Evolutionary conservation across 148 eudicot species (phyloP), one percentile per base, ranked within the genome.

Genomic region (Camellia sinensis): DNA sequence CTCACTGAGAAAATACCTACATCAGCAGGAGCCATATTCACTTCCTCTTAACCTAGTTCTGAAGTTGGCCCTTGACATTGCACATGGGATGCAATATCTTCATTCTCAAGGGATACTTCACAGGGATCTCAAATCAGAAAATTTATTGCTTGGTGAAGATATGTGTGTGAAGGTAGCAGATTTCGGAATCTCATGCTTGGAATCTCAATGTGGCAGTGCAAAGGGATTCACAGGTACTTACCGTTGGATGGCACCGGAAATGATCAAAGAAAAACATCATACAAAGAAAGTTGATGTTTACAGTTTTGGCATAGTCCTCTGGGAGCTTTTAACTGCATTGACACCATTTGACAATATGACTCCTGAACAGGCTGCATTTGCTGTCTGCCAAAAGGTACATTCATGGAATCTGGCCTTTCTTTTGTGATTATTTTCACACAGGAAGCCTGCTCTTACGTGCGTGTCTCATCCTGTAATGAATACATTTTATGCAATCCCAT

Each of bases 181-280:
- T 90, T 97, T 97, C n/a, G 99, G 99, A 0, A 97, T 97, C 71
- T 97, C 99, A 15, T 97, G 99, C 78, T 92, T 94, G 84, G 99
- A 97, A 86, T 85, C 99, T 79, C 98, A 97, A 78, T 89, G 91
- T 78, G 93, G 97, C 46, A 92, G 91, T 81, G 87, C 94, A 7
- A 94, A 92, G 84, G 98, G 98, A 75, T 97, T 97, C 83, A 94
- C 96, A 0, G 97, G 99, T 46, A 97, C 99, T 44, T 97, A 97
- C 73, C 94, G 99, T 0, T 97, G 99, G 99, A 97, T 97, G 99
- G 99, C 99, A 10, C 99, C 99, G 0, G 99, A 97, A 80, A 97
- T 97, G 98, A 94, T 94, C 17, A 92, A 74, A 80, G 99, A 94
- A 78, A 86, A 94, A 73, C 86, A 85, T 67, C 99, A 97, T 74